Percentiles rank a stretch among this genome's conserved stretches.
phyloP scores from a whole-genome alignment of 306 rosid genomes.

The Datisca glomerata region DNA sequence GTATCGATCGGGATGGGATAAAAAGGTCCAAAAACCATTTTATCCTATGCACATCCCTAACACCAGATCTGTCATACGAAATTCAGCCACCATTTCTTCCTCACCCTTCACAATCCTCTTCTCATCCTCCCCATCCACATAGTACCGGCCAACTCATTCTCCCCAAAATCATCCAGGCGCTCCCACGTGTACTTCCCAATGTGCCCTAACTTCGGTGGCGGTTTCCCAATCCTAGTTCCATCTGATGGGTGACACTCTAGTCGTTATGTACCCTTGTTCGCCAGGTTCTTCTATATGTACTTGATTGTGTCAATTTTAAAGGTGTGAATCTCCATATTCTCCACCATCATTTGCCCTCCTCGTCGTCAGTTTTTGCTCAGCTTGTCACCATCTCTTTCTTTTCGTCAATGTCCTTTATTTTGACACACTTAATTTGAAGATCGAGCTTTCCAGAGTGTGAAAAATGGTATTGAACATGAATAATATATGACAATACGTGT shows the following conservation, averaged over 20 bases:
- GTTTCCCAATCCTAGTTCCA: slow-evolving; percentile 28
- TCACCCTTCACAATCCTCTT: slow-evolving; percentile 18
- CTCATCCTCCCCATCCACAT: slow-evolving; percentile 46
- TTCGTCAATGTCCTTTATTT: slow-evolving; percentile 41
- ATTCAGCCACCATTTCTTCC: slow-evolving; percentile 18
- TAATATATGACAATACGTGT: no score
- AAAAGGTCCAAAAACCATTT: no score
- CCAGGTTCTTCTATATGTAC: slow-evolving; percentile 58
- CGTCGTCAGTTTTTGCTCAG: slow-evolving; percentile 46
- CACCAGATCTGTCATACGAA: no score
- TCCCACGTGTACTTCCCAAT: slow-evolving; percentile 92
- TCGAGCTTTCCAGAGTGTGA: no score
- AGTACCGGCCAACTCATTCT: slow-evolving; percentile 44
- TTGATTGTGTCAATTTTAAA: slow-evolving; percentile 51
- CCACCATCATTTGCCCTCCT: slow-evolving; percentile 53
- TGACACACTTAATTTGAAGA: no score
- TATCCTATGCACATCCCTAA: no score
- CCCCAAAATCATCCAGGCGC: slow-evolving; percentile 37
- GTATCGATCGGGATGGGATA: no score
- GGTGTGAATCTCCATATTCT: slow-evolving; percentile 34
- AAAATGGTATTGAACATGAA: no score
- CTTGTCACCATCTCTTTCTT: slow-evolving; percentile 41
- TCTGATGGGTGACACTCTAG: slow-evolving; percentile 60
- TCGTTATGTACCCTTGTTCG: slow-evolving; percentile 47
- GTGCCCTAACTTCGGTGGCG: slow-evolving; percentile 56